Percentiles rank a stretch among this genome's conserved stretches.
Conservation (phyloP, 202 grass and related monocot genomes). For the Setaria viridis region DNA sequence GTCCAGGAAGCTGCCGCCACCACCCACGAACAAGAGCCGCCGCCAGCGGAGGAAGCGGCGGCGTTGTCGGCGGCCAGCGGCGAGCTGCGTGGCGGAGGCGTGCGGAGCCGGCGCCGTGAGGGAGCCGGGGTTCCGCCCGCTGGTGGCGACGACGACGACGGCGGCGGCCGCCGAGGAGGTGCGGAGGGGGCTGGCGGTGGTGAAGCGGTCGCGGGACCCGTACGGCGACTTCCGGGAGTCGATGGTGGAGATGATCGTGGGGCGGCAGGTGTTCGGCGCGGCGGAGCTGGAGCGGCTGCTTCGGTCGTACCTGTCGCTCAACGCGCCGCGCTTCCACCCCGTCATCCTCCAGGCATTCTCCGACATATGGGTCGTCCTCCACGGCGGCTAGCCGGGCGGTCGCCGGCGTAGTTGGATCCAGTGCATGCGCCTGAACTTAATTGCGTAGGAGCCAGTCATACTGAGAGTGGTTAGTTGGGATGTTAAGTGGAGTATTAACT, state of each 20-base stretch:
- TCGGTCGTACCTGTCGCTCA: slow-evolving; percentile 77
- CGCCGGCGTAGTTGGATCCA: neutral
- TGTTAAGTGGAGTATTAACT: slow-evolving; percentile 13
- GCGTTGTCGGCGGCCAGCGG: slow-evolving; percentile 6
- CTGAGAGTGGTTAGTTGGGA: slow-evolving; percentile 8
- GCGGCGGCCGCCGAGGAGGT: slow-evolving; percentile 45
- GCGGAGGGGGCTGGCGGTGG: slow-evolving; percentile 69
- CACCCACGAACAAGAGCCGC: slow-evolving; percentile 6
- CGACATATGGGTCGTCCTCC: slow-evolving; percentile 81
- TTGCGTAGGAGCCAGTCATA: neutral
- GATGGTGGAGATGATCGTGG: slow-evolving; percentile 90
- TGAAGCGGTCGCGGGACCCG: slow-evolving; percentile 80
- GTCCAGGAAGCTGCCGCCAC: neutral
- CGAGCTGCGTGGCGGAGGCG: slow-evolving; percentile 41
- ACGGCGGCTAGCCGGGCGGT: slow-evolving; percentile 50
- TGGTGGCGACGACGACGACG: slow-evolving; percentile 33
- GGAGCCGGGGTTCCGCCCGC: slow-evolving; percentile 51
- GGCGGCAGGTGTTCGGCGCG: slow-evolving; percentile 59
- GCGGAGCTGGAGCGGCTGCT: slow-evolving; percentile 79
- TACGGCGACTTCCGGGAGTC: slow-evolving; percentile 84
- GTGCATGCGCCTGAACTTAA: slow-evolving; percentile 3
- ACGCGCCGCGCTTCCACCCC: slow-evolving; percentile 68
- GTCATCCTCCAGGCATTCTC: slow-evolving; percentile 92
- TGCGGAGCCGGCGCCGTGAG: slow-evolving; percentile 47
- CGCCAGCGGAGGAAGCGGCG: neutral